A percentile compares a stretch with the other conserved stretches of the same genome.
Evolutionary conservation across 164 flowering plant genomes (phyloP).

Genomic region (Magnolia sinica): DNA sequence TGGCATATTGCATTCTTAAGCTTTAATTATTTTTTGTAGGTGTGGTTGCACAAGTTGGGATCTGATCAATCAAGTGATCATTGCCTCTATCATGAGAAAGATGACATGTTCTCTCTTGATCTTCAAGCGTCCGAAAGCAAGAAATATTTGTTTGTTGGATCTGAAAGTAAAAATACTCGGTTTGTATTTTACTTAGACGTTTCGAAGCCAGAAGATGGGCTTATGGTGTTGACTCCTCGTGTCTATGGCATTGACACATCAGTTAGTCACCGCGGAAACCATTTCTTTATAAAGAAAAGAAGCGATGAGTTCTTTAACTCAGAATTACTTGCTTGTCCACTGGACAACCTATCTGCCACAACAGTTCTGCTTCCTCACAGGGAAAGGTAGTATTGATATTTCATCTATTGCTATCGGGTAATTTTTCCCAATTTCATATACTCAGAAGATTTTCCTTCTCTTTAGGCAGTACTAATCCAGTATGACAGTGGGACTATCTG

Average conservation of each 20-base stretch:
- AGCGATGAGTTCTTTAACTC: slow-evolving; percentile 61
- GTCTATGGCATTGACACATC: slow-evolving; percentile 66
- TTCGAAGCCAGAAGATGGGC: slow-evolving; percentile 60
- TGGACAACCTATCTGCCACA: slow-evolving; percentile 53
- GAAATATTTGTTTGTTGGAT: slow-evolving; percentile 66
- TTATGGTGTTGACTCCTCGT: slow-evolving; percentile 72
- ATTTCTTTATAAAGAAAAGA: slow-evolving; percentile 32
- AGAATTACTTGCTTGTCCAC: slow-evolving; percentile 75
- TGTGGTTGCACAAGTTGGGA: slow-evolving; percentile 30
- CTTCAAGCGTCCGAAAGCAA: slow-evolving; percentile 86
- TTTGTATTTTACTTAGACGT: slow-evolving; percentile 66
- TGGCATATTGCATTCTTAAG: background rate
- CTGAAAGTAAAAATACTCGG: slow-evolving; percentile 80
- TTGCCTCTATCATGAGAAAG: slow-evolving; percentile 35
- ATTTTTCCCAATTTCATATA: background rate
- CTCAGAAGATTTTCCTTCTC: background rate
- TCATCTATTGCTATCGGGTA: background rate
- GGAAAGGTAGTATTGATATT: slow-evolving; percentile 50
- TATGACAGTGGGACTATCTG: too few species aligned
- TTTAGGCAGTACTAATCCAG: background rate
- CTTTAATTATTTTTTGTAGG: slow-evolving; percentile 12
- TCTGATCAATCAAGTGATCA: slow-evolving; percentile 27
- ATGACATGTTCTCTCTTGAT: slow-evolving; percentile 73
- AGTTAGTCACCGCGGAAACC: slow-evolving; percentile 80
- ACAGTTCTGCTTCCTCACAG: slow-evolving; percentile 77